phyloP scores from a whole-genome alignment of 164 flowering plant species.

The Euptelea pleiosperma region DNA sequence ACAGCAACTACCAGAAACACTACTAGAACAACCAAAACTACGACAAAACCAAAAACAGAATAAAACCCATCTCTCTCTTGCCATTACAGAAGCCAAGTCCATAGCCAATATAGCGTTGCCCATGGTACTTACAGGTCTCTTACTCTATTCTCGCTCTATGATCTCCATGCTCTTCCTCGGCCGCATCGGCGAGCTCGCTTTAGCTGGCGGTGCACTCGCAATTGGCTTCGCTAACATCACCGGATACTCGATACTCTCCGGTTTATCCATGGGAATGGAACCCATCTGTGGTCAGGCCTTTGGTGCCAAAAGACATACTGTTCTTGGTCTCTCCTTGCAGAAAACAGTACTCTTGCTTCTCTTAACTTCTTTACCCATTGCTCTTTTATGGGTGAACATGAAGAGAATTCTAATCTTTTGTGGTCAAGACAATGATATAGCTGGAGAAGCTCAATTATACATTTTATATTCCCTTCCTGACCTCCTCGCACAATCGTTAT shows the following conservation, averaged over 20 bases:
- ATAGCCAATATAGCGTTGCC: constrained; percentile 50
- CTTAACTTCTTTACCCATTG: constrained; percentile 40
- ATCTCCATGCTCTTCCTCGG: constrained; percentile 74
- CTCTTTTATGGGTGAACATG: constrained; percentile 57
- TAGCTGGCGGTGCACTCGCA: constrained; percentile 65
- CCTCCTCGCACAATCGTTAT: constrained; percentile 41
- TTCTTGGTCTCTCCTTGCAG: constrained; percentile 54
- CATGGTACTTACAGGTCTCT: constrained; percentile 50
- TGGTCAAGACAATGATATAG: constrained; percentile 50
- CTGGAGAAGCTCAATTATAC: constrained; percentile 44
- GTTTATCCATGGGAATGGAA: constrained; percentile 62
- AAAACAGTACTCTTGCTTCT: constrained; percentile 49
- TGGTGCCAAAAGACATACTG: constrained; percentile 51
- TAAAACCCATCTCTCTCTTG: constrained; percentile 26
- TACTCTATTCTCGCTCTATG: constrained; percentile 63
- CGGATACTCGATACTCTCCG: constrained; percentile 66
- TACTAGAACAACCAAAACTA: too few relatives aligned
- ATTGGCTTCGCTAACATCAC: too few relatives aligned
- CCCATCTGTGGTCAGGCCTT: constrained; percentile 67
- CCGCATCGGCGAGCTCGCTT: constrained; percentile 49
- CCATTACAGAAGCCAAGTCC: constrained; percentile 33
- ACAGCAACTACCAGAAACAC: constrained; percentile 7
- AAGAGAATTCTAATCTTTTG: constrained; percentile 36
- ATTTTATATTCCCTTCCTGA: constrained; percentile 56
- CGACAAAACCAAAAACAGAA: constrained; percentile 2